A percentile compares a stretch with the other conserved stretches of the same genome.
These are phyloP conservation scores for Mycena haematopus DNA, from an alignment of 768 basidiomycete genomes.

Conservation along the genomic window DNA sequence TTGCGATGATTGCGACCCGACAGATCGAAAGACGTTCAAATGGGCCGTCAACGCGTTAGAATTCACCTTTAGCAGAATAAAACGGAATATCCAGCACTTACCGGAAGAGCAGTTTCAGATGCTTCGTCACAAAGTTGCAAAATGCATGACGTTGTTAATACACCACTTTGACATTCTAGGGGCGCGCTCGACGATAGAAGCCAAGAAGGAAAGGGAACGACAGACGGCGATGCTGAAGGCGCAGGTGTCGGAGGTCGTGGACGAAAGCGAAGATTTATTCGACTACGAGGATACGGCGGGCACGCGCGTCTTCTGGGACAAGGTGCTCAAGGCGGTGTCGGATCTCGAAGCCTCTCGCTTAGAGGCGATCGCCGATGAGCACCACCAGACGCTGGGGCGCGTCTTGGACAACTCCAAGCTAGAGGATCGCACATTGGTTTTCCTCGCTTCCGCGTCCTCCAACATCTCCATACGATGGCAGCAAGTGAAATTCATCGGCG, in stretches of 20 bases:
- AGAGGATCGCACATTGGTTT: constrained; percentile 92
- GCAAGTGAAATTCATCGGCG: constrained; percentile 96
- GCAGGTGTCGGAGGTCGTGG: constrained; percentile 56
- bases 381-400: constrained; percentile 77
- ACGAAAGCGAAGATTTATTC: constrained; percentile 59
- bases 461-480: constrained; percentile 98
- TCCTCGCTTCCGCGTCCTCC: constrained; percentile 93
- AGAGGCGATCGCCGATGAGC: constrained; percentile 64
- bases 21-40: constrained; percentile 94
- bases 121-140: constrained; percentile 89
- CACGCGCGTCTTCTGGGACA: constrained; percentile 80
- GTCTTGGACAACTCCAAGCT: constrained; percentile 93
- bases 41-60: constrained; percentile 98
- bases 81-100: constrained; percentile 88
- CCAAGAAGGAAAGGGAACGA: constrained; percentile 87
- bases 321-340: constrained; percentile 61
- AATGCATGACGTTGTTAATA: constrained; percentile 96
- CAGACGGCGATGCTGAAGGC: constrained; percentile 66
- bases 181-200: constrained; percentile 88
- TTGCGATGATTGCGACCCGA: constrained; percentile 96
- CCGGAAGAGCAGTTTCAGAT: constrained; percentile 89
- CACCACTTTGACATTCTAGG: constrained; percentile 98
- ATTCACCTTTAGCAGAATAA: constrained; percentile 87
- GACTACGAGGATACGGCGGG: constrained; percentile 56
- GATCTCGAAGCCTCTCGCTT: constrained; percentile 69